phyloP scores from a whole-genome alignment of 2,329 filamentous ascomycete genomes.

The Fusarium odoratissimum region DNA sequence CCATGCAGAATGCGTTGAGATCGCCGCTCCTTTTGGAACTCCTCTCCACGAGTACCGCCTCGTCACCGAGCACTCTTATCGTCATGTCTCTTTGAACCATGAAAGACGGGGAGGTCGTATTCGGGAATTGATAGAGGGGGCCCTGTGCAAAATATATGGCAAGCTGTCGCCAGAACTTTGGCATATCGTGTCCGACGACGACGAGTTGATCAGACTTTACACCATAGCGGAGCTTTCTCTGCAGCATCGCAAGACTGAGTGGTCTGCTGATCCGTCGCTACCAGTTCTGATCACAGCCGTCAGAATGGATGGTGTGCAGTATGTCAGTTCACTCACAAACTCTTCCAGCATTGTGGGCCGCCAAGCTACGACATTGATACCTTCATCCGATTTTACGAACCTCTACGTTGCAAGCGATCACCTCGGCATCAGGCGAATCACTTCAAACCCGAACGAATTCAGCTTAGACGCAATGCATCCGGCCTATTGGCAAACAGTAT shows the following conservation, averaged over 20 bases:
- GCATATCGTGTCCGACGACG: neutral
- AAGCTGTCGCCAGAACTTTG: slow-evolving; percentile 19
- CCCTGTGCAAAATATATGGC: neutral
- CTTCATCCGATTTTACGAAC: rapidly evolving
- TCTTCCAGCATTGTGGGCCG: rapidly evolving
- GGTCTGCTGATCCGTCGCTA: neutral
- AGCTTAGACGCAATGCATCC: rapidly evolving
- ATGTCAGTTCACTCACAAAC: slow-evolving; percentile 1
- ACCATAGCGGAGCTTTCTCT: neutral
- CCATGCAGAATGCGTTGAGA: neutral
- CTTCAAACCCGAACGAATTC: neutral
- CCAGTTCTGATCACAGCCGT: neutral
- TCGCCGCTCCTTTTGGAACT: neutral
- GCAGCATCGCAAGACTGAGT: neutral
- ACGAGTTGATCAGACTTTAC: slow-evolving; percentile 4
- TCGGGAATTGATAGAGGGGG: neutral
- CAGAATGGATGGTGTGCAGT: slow-evolving; percentile 15
- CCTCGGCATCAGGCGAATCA: slow-evolving; percentile 17
- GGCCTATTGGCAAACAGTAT: slow-evolving; percentile 17
- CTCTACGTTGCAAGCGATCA: slow-evolving; percentile 19
- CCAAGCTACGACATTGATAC: neutral
- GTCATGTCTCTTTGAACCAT: neutral
- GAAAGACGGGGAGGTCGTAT: neutral
- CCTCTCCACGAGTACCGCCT: neutral
- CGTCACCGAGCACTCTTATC: neutral